phyloP scores from a whole-genome alignment of 352 stramenopile genomes.

The Blastocystis sp. region DNA sequence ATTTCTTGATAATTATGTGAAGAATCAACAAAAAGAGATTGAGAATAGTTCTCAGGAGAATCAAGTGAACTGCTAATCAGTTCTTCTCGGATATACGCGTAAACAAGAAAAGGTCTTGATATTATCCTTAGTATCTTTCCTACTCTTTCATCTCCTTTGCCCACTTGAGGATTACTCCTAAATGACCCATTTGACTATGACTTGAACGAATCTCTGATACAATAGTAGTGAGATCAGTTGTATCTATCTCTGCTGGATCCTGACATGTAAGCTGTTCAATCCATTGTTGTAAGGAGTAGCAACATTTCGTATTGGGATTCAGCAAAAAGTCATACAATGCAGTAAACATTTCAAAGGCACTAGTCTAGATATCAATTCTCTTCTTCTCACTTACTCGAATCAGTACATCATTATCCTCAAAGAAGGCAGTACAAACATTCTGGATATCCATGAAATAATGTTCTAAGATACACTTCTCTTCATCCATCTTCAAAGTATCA shows the following conservation, averaged over 20 bases:
- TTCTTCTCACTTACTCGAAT: not conserved
- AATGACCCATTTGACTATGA: not conserved
- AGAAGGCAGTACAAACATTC: conserved; percentile 17
- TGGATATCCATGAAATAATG: conserved; percentile 34
- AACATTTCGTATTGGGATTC: not conserved
- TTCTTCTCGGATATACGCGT: conserved; percentile 39
- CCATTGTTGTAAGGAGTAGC: not conserved
- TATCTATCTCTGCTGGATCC: not conserved
- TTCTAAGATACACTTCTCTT: conserved; percentile 26
- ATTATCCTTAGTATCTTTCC: not conserved
- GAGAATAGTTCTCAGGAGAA: not conserved
- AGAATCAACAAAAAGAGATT: conserved; percentile 24
- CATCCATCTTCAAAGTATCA: not conserved
- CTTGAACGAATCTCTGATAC: not conserved
- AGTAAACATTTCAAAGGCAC: not conserved
- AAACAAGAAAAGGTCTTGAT: conserved; percentile 39
- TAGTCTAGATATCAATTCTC: not conserved
- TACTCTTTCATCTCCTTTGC: conserved; percentile 34
- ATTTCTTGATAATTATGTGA: not conserved
- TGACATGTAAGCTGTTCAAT: not conserved
- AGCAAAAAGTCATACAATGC: conserved; percentile 26
- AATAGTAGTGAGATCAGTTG: not conserved
- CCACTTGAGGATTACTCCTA: not conserved
- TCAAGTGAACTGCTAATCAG: not conserved
- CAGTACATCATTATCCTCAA: conserved; percentile 31